These are phyloP conservation scores for Candida berthetii DNA, from an alignment of 805 yeast genomes.

Conservation along the genomic window DNA sequence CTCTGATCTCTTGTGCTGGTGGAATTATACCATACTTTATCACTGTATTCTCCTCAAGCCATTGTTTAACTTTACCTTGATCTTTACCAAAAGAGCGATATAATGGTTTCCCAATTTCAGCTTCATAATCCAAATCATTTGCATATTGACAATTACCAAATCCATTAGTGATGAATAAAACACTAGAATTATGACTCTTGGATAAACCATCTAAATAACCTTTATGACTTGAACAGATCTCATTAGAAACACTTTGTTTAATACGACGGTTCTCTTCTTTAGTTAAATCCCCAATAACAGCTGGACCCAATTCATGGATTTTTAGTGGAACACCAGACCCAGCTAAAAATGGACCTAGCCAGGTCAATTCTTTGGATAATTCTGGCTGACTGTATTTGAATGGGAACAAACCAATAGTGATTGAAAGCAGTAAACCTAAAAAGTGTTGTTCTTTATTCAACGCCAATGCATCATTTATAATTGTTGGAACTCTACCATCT, in stretches of 20 bases:
- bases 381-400: conserved; percentile 15
- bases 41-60: conserved; percentile 4
- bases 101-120: conserved; percentile 5
- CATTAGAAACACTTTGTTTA: conserved; percentile 8
- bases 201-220: conserved; percentile 4
- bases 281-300: conserved; percentile 10
- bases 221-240: conserved; percentile 12
- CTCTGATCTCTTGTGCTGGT: conserved; percentile 8
- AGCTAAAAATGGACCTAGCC: conserved; percentile 23
- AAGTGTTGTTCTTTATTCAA: conserved; percentile 15
- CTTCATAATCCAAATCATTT: conserved; percentile 1
- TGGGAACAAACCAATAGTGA: conserved; percentile 11
- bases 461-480: conserved; percentile 6
- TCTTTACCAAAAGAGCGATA: conserved; percentile 3
- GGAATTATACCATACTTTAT: conserved; percentile 12
- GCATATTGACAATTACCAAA: conserved; percentile 6
- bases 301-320: conserved; percentile 7
- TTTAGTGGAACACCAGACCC: conserved; percentile 4
- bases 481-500: conserved; percentile 17
- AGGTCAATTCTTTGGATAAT: conserved; percentile 22
- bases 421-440: conserved; percentile 15
- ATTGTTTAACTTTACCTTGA: conserved; percentile 2
- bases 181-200: neutral
- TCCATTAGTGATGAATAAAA: conserved; percentile 12
- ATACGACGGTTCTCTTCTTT: conserved; percentile 8